Percentiles rank a stretch among this genome's conserved stretches.
phyloP scores from a whole-genome alignment of 2,329 filamentous ascomycete genomes.

The Madurella fahalii region DNA sequence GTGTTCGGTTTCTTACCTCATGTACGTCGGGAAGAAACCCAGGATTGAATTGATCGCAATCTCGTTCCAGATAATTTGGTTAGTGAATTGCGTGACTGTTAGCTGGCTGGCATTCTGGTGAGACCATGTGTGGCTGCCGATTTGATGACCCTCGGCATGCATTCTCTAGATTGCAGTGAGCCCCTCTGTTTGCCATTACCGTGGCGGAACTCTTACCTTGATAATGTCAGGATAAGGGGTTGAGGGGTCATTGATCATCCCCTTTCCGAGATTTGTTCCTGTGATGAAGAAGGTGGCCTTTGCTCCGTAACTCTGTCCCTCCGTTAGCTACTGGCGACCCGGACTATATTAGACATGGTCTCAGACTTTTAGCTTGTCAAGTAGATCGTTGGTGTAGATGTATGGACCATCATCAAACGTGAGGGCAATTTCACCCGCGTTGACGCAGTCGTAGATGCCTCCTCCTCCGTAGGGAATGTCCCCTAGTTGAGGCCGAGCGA shows the following conservation, averaged over 20 bases:
- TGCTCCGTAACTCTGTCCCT: conserved; percentile 45
- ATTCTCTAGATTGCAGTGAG: conserved; percentile 38
- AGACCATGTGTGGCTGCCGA: conserved; percentile 46
- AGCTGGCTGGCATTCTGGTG: conserved; percentile 40
- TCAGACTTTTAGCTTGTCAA: conserved; percentile 51
- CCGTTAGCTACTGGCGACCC: conserved; percentile 2
- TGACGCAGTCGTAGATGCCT: conserved; percentile 53
- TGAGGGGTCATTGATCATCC: conserved; percentile 49
- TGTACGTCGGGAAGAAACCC: conserved; percentile 45
- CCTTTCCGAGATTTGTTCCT: conserved; percentile 53
- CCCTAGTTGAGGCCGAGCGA: conserved; percentile 52
- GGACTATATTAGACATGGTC: not conserved
- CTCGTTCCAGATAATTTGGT: conserved; percentile 44
- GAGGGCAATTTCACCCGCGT: conserved; percentile 58
- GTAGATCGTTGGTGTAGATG: conserved; percentile 55
- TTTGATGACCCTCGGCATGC: conserved; percentile 43
- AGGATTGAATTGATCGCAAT: conserved; percentile 41
- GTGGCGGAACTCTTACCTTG: conserved; percentile 28
- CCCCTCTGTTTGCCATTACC: not conserved
- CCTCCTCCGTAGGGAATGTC: conserved; percentile 51
- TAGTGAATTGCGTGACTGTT: conserved; percentile 30
- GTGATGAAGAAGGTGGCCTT: conserved; percentile 67
- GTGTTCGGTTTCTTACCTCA: conserved; percentile 28
- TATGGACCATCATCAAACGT: conserved; percentile 67
- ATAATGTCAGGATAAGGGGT: conserved; percentile 45